Evolutionary conservation across 2,329 filamentous ascomycete genomes (phyloP), one percentile per base, ranked within the genome.

Genomic region (Monosporascus sp.): DNA sequence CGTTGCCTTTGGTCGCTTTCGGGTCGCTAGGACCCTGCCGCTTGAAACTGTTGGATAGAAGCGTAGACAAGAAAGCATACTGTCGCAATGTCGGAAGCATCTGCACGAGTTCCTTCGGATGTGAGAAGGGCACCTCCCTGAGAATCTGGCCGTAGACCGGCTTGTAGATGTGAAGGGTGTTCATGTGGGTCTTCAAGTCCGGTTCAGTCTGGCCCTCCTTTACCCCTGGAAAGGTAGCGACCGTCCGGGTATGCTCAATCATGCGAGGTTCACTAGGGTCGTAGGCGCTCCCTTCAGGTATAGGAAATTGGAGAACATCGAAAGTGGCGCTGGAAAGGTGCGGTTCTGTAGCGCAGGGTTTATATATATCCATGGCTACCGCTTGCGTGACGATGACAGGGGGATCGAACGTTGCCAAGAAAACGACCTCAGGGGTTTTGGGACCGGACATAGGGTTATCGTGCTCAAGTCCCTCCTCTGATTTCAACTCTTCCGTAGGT

Each of bases 1-100:
- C 38, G 24, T 58, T 38, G 44, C 58, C 45, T 50, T 60, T 53
- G 9, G 59, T 53, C 22, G 59, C 52, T 37, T 65, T 61, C 9
- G 60, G 58, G 7, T 63, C 68, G 37, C 40, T 55, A 31, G 43
- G 20, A 22, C 62, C 50, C 46, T 65, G 67, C 4, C 70, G 64
- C 37, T 73, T 74, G 62, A 90, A 88, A 53, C 79, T 83, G 49
- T 80, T 82, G 52, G 78, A 73, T 3, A 93, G 75, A 2, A 94
- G 69, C 0, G 76, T 81, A 1, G 83, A 83, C 5, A 90, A 73
- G 59, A 88, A 84, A 0, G 87, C 86, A 64, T 90, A 94, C 66
- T 94, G 89, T 16, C 90, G 78, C 17, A 94, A 74, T 4, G 79
- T 75, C 0, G 89, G 88, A n/a, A 95, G 76, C 65, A 92, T 82